phyloP scores from a whole-genome alignment of 2,329 filamentous ascomycete genomes.

The Catunica adiposa region DNA sequence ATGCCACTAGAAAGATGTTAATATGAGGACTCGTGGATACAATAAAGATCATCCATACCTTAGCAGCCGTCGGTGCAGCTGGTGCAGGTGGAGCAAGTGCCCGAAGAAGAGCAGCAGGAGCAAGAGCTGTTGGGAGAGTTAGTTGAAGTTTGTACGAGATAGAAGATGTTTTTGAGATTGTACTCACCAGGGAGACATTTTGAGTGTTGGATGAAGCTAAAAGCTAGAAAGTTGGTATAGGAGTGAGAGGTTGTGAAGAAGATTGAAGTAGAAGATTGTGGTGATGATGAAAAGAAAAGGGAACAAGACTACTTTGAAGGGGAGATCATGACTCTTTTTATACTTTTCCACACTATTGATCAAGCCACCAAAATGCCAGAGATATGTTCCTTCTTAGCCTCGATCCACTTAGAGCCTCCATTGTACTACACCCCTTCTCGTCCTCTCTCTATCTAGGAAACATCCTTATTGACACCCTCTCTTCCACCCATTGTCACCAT shows the following conservation, averaged over 20 bases:
- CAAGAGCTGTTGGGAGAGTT: slow-evolving; percentile 10
- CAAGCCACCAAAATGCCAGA: neutral
- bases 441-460: too few relatives aligned
- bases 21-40: too few relatives aligned
- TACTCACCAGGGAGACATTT: slow-evolving; percentile 14
- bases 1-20: too few relatives aligned
- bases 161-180: neutral
- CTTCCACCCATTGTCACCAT: neutral
- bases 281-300: slow-evolving; percentile 1
- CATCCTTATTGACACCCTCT: too few relatives aligned
- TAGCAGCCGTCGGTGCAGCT: slow-evolving; percentile 10
- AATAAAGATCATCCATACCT: neutral
- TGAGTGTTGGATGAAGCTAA: slow-evolving; percentile 8
- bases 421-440: too few relatives aligned
- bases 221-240: neutral
- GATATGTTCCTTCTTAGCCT: neutral
- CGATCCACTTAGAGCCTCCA: too few relatives aligned
- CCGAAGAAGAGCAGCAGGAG: slow-evolving; percentile 10
- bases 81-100: slow-evolving; percentile 7
- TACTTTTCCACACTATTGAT: neutral
- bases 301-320: neutral
- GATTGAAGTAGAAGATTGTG: neutral
- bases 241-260: neutral
- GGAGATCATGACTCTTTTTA: slow-evolving; percentile 3
- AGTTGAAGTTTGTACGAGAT: slow-evolving; percentile 1